Percentiles rank a stretch among this genome's conserved stretches.
Evolutionary conservation across 176 grass and related monocot genomes (phyloP).

Genomic region (Cymbopogon citratus): DNA sequence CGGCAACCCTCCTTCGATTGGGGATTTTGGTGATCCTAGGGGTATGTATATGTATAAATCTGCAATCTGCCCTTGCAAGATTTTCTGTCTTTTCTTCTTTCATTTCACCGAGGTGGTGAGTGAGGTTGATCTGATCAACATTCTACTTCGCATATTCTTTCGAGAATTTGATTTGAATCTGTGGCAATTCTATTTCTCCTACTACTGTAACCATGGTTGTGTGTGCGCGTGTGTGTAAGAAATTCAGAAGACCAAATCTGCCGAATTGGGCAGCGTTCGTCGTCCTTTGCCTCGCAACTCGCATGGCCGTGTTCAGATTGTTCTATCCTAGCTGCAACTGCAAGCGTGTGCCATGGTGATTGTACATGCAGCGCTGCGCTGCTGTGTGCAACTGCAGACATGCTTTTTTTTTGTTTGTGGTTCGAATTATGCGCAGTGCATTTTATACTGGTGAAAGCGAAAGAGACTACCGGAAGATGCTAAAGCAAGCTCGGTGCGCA

Average conservation of each 20-base stretch:
- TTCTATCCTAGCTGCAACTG: no score
- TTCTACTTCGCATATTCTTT: conserved; percentile 17
- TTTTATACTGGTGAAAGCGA: neutral
- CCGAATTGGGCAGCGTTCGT: no score
- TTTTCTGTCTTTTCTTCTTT: neutral
- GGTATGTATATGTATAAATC: conserved; percentile 50
- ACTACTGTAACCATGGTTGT: neutral
- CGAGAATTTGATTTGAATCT: conserved; percentile 17
- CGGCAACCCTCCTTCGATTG: neutral
- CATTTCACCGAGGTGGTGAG: conserved; percentile 19
- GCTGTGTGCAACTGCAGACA: no score
- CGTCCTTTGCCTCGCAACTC: no score
- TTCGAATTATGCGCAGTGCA: no score
- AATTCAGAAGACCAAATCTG: neutral
- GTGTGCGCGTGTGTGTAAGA: neutral
- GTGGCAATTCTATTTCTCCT: neutral
- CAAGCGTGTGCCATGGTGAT: neutral
- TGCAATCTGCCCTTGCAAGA: conserved; percentile 2
- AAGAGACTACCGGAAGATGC: neutral
- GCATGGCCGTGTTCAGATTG: no score
- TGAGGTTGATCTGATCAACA: neutral
- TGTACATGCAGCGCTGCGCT: no score
- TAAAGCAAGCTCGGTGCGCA: neutral
- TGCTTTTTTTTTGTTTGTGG: neutral
- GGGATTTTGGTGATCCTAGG: conserved; percentile 33